Evolutionary conservation across 139 green algal genomes (phyloP).

Genomic region (Volvox africanus): DNA sequence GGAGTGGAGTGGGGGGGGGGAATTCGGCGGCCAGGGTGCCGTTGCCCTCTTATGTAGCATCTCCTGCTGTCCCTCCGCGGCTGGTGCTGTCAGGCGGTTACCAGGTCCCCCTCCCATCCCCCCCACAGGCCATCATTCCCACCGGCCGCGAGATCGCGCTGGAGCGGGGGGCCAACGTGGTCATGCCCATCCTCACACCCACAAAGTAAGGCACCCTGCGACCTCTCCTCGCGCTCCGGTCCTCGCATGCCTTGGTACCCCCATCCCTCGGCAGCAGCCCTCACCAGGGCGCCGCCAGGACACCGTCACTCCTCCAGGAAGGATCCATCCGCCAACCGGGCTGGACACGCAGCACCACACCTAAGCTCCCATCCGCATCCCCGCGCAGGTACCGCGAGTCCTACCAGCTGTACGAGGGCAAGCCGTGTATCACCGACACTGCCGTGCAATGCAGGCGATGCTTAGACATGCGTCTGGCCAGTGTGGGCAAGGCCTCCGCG

Average conservation of each 20-base stretch:
- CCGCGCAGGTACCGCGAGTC: constrained; percentile 60
- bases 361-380: background rate
- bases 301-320: too few relatives aligned
- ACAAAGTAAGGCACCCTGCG: constrained; percentile 59
- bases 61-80: too few relatives aligned
- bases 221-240: too few relatives aligned
- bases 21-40: too few relatives aligned
- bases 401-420: constrained; percentile 78
- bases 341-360: too few relatives aligned
- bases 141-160: constrained; percentile 78
- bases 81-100: too few relatives aligned
- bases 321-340: too few relatives aligned
- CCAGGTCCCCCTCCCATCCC: background rate
- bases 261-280: too few relatives aligned
- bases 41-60: too few relatives aligned
- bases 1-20: background rate
- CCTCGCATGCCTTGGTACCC: too few relatives aligned
- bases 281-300: too few relatives aligned
- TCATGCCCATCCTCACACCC: constrained; percentile 82
- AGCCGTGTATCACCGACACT: constrained; percentile 84
- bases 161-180: constrained; percentile 72
- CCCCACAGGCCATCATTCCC: constrained; percentile 70
- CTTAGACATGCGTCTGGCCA: constrained; percentile 61
- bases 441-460: constrained; percentile 78
- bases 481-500: constrained; percentile 64